phyloP scores from a whole-genome alignment of 768 basidiomycete species.

The Tulasnella sp. region DNA sequence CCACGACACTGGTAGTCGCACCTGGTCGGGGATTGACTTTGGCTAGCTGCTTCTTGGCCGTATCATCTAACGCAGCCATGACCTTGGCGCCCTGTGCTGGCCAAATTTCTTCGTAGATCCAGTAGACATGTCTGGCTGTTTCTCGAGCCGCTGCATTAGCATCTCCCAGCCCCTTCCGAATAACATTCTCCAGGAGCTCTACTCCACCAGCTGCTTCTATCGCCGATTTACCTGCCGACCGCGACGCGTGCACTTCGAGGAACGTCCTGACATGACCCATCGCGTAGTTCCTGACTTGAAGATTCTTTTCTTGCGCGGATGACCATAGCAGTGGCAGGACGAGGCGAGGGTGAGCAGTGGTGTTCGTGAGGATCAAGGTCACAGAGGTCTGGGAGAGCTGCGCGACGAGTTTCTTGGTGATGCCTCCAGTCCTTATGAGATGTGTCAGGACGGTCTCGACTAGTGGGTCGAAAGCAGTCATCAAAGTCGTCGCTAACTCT shows the following conservation, averaged over 20 bases:
- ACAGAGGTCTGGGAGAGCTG: slow-evolving; percentile 73
- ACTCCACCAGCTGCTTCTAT: slow-evolving; percentile 61
- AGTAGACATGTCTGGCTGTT: slow-evolving; percentile 58
- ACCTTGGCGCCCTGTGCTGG: slow-evolving; percentile 52
- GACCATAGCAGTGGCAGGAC: slow-evolving; percentile 58
- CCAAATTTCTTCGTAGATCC: slow-evolving; percentile 73
- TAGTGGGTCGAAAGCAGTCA: slow-evolving; percentile 59
- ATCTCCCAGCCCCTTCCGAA: slow-evolving; percentile 67
- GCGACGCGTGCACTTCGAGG: slow-evolving; percentile 57
- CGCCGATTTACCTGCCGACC: slow-evolving; percentile 36
- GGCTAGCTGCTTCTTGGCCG: slow-evolving; percentile 71
- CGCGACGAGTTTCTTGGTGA: slow-evolving; percentile 87
- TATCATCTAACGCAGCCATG: slow-evolving; percentile 53
- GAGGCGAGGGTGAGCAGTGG: slow-evolving; percentile 58
- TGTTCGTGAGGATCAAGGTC: slow-evolving; percentile 52
- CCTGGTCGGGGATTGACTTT: slow-evolving; percentile 54
- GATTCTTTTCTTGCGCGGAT: slow-evolving; percentile 67
- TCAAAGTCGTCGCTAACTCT: slow-evolving; percentile 61
- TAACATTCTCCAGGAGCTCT: slow-evolving; percentile 58
- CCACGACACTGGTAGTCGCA: slow-evolving; percentile 26
- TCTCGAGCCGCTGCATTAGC: slow-evolving; percentile 72
- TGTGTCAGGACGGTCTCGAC: slow-evolving; percentile 67
- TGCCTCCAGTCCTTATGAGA: slow-evolving; percentile 73
- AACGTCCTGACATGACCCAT: slow-evolving; percentile 64
- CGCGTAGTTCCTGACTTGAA: slow-evolving; percentile 56